Percentiles rank a stretch among this genome's conserved stretches.
Conservation (phyloP, 371 early-diverging fungal species). For the Dipsacomyces acuminosporus region DNA sequence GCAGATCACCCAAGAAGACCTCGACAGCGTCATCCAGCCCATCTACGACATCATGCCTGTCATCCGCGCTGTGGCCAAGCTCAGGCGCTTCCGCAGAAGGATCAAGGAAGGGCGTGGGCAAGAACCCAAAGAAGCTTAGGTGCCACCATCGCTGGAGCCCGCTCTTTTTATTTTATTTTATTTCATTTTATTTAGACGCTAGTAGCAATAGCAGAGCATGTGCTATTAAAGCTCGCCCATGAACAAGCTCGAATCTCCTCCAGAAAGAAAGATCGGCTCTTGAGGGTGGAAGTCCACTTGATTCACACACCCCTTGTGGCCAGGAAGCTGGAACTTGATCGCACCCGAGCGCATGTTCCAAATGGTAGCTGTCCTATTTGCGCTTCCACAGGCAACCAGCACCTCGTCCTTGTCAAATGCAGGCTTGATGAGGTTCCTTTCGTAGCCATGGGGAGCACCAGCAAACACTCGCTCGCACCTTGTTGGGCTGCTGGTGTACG, state of each 20-base stretch:
- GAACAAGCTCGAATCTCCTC: constrained; percentile 83
- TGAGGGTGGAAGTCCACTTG: constrained; percentile 94
- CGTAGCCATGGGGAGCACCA: constrained; percentile 92
- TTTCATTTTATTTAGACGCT: no score
- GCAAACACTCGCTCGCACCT: constrained; percentile 50
- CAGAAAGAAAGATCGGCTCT: constrained; percentile 82
- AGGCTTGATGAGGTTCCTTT: constrained; percentile 85
- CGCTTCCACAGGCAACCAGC: constrained; percentile 85
- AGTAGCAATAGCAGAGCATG: no score
- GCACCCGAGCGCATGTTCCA: constrained; percentile 88
- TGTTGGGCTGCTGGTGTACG: constrained; percentile 60
- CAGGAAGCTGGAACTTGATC: constrained; percentile 91
- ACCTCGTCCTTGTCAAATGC: constrained; percentile 88
- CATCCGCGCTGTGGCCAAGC: constrained; percentile 36
- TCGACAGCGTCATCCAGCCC: constrained; percentile 69
- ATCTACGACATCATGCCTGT: constrained; percentile 50
- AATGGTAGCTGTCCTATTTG: constrained; percentile 89
- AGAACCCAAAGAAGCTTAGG: no score
- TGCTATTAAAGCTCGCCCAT: constrained; percentile 64
- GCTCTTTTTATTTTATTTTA: no score
- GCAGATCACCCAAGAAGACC: constrained; percentile 81
- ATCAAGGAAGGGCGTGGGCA: constrained; percentile 31
- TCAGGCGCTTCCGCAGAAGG: constrained; percentile 31
- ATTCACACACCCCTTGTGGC: constrained; percentile 95
- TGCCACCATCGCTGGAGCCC: no score